Base-by-base conservation (phyloP, 768 basidiomycete genomes). In the Russula sp. region DNA sequence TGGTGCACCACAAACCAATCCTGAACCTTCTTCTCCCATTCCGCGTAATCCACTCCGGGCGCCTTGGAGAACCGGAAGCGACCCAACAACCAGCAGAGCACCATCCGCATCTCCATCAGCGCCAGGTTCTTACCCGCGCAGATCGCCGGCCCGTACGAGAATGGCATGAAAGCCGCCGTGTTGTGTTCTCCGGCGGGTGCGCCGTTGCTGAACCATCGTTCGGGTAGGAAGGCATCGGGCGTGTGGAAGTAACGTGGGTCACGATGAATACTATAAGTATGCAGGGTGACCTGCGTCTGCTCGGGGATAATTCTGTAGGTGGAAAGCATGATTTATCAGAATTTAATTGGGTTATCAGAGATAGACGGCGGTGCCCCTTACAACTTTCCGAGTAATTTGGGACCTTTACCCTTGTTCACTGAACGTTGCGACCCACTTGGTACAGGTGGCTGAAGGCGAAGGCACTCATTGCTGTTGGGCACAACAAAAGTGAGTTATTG, bases 51-150 rank as follows among this genome's bases (percentile, higher is more conserved):
- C 41, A 50, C 11, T 3, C 56, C 54, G 7, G 39, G 35, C 1
- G 32, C 53, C 18, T 48, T 58, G 1, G 56, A 63, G 41, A 65
- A 51, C 3, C 76, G 73, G 64, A 78, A 79, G 36, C 64, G 69
- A 22, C 72, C 72, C 56, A 81, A 63, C 55, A 79, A 50, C 41
- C 72, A 47, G 42, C 74, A 75, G 9, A 76, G 61, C 18, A 77
- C 65, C 71, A 75, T 74, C 7, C 76, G 67, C 71, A 79, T 73
- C 66, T 78, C 76, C 67, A 72, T 70, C 66, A 70, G 65, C 32
- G 78, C 79, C 20, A 80, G 69, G 45, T 72, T 75, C 67, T 76
- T 77, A 3, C 79, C 79, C 0, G 73, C 76, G 49, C 79, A 80
- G 39, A 70, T 76, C 13, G 73, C 67, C 20, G 78, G 75, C 2